Evolutionary conservation across 495 filamentous ascomycete genomes (phyloP), one percentile per base, ranked within the genome.

Genomic region (Penicillium lividum): DNA sequence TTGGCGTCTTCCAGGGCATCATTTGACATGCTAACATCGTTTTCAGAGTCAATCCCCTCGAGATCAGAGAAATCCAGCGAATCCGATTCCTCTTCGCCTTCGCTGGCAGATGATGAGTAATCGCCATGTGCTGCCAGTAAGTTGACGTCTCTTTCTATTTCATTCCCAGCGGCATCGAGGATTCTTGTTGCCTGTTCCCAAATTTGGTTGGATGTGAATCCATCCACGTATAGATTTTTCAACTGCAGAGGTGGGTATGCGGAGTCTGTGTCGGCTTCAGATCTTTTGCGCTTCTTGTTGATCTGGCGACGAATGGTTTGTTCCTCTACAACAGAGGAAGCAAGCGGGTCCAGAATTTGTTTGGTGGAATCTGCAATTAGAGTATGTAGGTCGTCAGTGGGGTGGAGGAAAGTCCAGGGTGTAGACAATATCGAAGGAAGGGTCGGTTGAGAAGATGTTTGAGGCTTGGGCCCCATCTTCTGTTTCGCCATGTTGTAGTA

Each of bases 171-270:
- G 9, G 71, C 75, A 45, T 73, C 69, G 28, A 78, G 59, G 22
- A 98, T 89, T 68, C 89, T 84, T 61, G 82, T 86, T 5, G 91
- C 91, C 73, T 98, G 94, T 68, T 96, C 91, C 91, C 93, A 98
- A 16, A 98, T 85, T 74, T 98, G 94, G 46, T 86, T 85, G 25
- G 89, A 85, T 57, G 86, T 89, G 71, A 98, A 97, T 0, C 93
- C 94, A 29, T 96, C 87, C 30, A 89, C 78, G 70, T 98, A 87
- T 22, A 98, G 73, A 71, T 89, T 88, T 65, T 87, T 82, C 57
- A 93, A 73, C 59, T 88, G 89, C 57, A 93, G 68, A 18, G 83
- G 70, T 16, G 82, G 73, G 51, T 59, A 54, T 18, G 72, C 69
- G 60, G 69, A 58, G 54, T 75, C 68, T 53, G 71, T 62, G 16